phyloP scores from a whole-genome alignment of 139 green algal genomes.

The Chlamydomonas sp. region DNA sequence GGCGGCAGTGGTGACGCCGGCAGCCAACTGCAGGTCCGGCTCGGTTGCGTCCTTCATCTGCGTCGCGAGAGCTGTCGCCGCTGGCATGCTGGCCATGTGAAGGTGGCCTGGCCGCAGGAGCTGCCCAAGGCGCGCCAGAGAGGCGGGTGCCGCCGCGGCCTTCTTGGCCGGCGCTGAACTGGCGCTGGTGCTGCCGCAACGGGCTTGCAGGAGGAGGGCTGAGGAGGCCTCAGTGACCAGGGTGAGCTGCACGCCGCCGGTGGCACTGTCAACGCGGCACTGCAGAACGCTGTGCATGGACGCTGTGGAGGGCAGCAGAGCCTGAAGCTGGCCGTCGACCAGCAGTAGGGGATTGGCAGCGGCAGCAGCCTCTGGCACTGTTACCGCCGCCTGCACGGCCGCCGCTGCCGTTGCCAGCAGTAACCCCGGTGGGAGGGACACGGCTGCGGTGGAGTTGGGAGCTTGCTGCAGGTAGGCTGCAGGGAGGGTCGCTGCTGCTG shows the following conservation, averaged over 20 bases:
- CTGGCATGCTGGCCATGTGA: neutral
- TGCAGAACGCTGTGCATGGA: neutral
- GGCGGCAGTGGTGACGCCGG: neutral
- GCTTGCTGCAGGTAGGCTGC: neutral
- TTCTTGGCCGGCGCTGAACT: neutral
- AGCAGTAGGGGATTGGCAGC: neutral
- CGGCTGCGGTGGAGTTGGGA: neutral
- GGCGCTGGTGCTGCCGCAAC: too few species aligned
- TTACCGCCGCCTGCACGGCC: neutral
- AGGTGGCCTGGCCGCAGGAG: too few species aligned
- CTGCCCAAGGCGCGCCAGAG: neutral
- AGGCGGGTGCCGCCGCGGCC: neutral
- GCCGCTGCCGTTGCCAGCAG: slow-evolving; percentile 12
- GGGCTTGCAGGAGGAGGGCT: too few species aligned
- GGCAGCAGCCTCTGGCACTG: neutral
- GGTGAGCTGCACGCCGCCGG: neutral
- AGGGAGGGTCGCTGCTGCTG: neutral
- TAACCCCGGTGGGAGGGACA: neutral
- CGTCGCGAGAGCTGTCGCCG: neutral
- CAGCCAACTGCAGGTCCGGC: neutral
- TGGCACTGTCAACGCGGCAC: neutral
- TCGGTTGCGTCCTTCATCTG: neutral
- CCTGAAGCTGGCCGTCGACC: neutral
- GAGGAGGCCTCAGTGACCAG: neutral
- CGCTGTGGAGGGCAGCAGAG: too few species aligned